Evolutionary conservation across 306 rosid species (phyloP).

Genomic region (Pterocarpus santalinus): DNA sequence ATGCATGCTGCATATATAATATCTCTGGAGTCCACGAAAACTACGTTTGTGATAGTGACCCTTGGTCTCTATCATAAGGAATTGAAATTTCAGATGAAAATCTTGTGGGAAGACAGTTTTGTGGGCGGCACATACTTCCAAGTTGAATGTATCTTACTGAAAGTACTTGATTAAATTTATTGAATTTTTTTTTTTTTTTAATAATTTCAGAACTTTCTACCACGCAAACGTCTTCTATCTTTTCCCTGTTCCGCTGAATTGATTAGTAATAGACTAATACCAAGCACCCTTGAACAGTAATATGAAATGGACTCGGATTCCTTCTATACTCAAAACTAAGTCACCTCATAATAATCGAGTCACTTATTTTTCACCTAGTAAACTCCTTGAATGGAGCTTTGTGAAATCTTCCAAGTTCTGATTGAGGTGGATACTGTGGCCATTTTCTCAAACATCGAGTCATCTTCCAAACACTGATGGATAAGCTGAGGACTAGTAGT

Average conservation of each 20-base stretch:
- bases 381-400: not conserved
- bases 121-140: not conserved
- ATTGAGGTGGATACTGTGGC: not conserved
- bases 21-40: not conserved
- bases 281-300: not conserved
- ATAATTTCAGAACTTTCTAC: too few species aligned
- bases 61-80: not conserved
- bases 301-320: not conserved
- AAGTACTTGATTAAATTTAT: not conserved
- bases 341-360: not conserved
- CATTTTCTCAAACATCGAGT: not conserved
- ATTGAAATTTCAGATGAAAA: not conserved
- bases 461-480: not conserved
- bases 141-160: not conserved
- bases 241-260: not conserved
- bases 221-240: too few species aligned
- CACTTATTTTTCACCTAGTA: not conserved
- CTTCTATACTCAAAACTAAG: not conserved
- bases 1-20: conserved; percentile 16
- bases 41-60: conserved; percentile 13
- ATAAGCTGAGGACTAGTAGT: not conserved
- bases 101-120: not conserved
- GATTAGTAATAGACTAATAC: not conserved
- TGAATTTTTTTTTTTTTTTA: too few species aligned
- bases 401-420: not conserved